Conservation (phyloP, 2,329 filamentous ascomycete species). For the Trichoderma koningii region DNA sequence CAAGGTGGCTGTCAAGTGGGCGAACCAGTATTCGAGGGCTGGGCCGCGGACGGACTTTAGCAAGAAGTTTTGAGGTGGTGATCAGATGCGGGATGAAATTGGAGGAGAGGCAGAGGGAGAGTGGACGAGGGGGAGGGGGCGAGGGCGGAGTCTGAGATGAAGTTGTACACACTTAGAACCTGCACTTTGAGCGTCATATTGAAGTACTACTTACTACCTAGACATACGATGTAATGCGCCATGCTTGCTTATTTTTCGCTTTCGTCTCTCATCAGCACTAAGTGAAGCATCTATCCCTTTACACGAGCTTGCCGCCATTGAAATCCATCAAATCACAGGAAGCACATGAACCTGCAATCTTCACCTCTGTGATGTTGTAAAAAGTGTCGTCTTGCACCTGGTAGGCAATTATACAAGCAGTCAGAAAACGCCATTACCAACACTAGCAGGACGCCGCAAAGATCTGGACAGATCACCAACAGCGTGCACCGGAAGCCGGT, state of each 20-base stretch:
- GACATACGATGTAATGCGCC: not conserved
- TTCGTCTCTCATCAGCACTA: not conserved
- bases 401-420: no score
- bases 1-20: conserved; percentile 69
- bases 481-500: not conserved
- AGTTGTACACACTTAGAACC: no score
- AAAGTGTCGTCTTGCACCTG: not conserved
- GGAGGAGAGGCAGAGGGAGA: not conserved
- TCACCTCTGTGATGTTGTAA: not conserved
- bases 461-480: not conserved
- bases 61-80: conserved; percentile 18
- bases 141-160: no score
- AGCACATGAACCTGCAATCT: not conserved
- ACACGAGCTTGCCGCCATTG: not conserved
- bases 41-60: conserved; percentile 26
- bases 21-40: conserved; percentile 62
- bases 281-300: not conserved
- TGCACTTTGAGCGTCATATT: not conserved
- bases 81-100: not conserved
- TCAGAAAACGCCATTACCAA: not conserved
- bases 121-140: not conserved
- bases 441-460: not conserved
- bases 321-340: no score
- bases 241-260: not conserved
- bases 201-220: not conserved